Percentiles rank a stretch among this genome's conserved stretches.
Evolutionary conservation across 768 basidiomycete genomes (phyloP).

Genomic region (Lactarius vividus): DNA sequence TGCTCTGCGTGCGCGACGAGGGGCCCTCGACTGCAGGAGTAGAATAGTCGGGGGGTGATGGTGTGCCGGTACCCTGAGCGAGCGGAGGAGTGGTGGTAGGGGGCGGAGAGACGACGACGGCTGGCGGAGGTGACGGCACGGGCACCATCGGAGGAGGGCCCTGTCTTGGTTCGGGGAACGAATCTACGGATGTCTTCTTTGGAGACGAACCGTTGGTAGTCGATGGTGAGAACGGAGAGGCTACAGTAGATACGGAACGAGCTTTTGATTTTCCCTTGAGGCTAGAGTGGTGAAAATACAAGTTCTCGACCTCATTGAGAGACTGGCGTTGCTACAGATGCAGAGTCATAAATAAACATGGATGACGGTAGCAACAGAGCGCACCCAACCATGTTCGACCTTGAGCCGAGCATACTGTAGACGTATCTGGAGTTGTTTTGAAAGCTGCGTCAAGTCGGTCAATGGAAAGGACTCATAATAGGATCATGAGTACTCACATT

Average conservation of each 20-base stretch:
- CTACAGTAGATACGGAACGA: conserved; percentile 30
- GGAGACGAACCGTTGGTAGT: not conserved
- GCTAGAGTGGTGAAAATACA: conserved; percentile 72
- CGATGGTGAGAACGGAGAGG: conserved; percentile 14
- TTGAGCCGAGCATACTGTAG: conserved; percentile 73
- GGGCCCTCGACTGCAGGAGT: not conserved
- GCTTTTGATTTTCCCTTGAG: conserved; percentile 31
- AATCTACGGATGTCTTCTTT: not conserved
- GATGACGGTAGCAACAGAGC: conserved; percentile 30
- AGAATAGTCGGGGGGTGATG: not conserved
- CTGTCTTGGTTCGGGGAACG: not conserved
- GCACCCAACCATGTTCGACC: conserved; percentile 76
- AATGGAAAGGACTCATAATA: not conserved
- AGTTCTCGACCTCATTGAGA: conserved; percentile 74
- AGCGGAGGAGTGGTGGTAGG: not conserved
- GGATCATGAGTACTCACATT: conserved; percentile 41
- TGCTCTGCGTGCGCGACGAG: not conserved
- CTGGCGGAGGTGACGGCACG: not conserved
- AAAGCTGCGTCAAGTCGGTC: conserved; percentile 43
- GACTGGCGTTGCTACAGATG: conserved; percentile 64
- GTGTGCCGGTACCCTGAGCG: not conserved
- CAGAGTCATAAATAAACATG: conserved; percentile 7
- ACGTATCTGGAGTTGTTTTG: conserved; percentile 67
- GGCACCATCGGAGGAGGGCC: not conserved
- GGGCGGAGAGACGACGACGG: not conserved